Evolutionary conservation across 192 early-diverging fungal species (phyloP), one percentile per base, ranked within the genome.

Genomic region (Podila verticillata): DNA sequence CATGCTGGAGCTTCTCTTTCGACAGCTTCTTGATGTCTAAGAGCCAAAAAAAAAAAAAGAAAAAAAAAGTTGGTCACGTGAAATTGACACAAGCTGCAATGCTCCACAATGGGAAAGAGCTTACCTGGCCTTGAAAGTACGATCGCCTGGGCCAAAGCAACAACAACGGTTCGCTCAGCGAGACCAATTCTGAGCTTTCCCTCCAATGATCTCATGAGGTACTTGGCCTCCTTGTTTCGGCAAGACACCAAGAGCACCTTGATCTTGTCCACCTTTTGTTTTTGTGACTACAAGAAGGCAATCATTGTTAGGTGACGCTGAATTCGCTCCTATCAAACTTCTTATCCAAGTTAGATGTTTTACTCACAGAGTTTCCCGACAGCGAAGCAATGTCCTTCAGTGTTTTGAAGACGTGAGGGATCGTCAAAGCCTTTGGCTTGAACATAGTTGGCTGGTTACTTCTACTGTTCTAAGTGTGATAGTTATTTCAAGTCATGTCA

Each of bases 121-220:
- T 74, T 72, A 89, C 88, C 74, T 51, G 84, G 75, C 51, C 91
- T 85, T 28, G 84, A 85, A 47, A 93, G 60, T 3, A 94, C 90
- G 61, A 91, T 87, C 0, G 97, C 93, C 31, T 97, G 93, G n/a
- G 95, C 94, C 29, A 99, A 88, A 15, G 95, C 91, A 13, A 89
- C 89, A 35, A 98, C 87, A 22, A 99, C 91, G 0, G 96, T 97
- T 74, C 95, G 89, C 81, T 98, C 97, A 2, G 97, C 98, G 28
- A 99, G 83, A 30, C 97, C 97, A 68, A 99, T 98, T 26, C 98
- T 91, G 61, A 99, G 86, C 71, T 97, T 96, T 48, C 97, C 98
- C 79, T 97, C 95, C 44, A 97, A 75, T 22, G 92, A 93, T 57
- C 95, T 91, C 82, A 59, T 61, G 48, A 84, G 54, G 31, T 66